A percentile compares a stretch with the other conserved stretches of the same genome.
phyloP scores from a whole-genome alignment of 1,284 basidiomycete genomes.

The Waitea zeae region DNA sequence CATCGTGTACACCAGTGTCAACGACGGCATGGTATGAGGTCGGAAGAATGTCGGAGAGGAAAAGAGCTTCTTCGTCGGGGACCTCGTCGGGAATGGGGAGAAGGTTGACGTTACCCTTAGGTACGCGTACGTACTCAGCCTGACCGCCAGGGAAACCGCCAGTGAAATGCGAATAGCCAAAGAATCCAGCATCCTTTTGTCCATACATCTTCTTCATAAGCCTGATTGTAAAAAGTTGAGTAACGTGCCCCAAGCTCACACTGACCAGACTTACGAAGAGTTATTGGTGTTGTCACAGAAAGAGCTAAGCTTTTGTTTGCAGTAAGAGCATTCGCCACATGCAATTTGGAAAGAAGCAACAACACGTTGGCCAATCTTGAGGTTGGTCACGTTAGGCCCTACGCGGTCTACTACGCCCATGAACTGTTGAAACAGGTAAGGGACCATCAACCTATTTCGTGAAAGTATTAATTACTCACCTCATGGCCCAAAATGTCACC shows the following conservation, averaged over 20 bases:
- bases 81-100: constrained; percentile 52
- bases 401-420: constrained; percentile 55
- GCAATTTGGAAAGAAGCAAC: constrained; percentile 67
- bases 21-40: constrained; percentile 62
- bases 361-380: constrained; percentile 47
- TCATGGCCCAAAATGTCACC: constrained; percentile 70
- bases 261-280: constrained; percentile 36
- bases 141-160: constrained; percentile 65
- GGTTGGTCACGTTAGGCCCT: constrained; percentile 41
- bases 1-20: constrained; percentile 48
- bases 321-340: constrained; percentile 60
- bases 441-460: constrained; percentile 1
- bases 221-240: constrained; percentile 12
- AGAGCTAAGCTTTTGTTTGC: constrained; percentile 53
- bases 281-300: constrained; percentile 62
- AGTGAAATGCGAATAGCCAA: constrained; percentile 59
- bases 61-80: constrained; percentile 44
- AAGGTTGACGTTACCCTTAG: constrained; percentile 54
- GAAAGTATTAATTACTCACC: constrained; percentile 12
- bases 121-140: constrained; percentile 42
- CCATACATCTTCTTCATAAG: constrained; percentile 55
- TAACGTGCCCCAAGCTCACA: no score
- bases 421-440: constrained; percentile 28
- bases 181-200: constrained; percentile 52
- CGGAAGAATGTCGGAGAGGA: constrained; percentile 55